A percentile compares a stretch with the other conserved stretches of the same genome.
Conservation (phyloP, 2,329 filamentous ascomycete genomes). For the Fusarium heterosporum region DNA sequence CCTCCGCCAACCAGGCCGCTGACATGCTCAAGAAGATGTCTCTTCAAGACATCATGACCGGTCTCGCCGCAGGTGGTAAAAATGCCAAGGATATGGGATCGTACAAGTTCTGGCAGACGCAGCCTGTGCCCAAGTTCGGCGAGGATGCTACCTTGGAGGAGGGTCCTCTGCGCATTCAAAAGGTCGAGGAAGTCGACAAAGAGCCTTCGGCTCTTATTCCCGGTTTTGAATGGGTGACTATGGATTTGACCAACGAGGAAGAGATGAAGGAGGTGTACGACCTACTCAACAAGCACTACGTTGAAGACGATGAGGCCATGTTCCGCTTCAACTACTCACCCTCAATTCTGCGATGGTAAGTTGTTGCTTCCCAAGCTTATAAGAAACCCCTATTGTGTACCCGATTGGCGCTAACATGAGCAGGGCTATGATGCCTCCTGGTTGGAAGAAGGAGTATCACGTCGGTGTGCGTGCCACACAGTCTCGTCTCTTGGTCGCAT, state of each 20-base stretch:
- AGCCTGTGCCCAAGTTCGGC: conserved; percentile 90
- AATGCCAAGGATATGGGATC: conserved; percentile 96
- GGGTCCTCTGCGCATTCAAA: conserved; percentile 85
- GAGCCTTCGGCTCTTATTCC: conserved; percentile 79
- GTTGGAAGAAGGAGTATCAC: conserved; percentile 95
- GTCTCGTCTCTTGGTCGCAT: conserved; percentile 90
- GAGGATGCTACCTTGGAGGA: conserved; percentile 71
- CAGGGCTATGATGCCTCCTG: conserved; percentile 93
- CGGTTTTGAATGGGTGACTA: conserved; percentile 93
- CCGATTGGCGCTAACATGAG: conserved; percentile 14
- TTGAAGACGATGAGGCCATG: conserved; percentile 96
- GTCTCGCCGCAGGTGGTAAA: conserved; percentile 81
- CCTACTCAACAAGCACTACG: conserved; percentile 91
- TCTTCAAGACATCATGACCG: conserved; percentile 78
- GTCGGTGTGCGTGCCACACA: conserved; percentile 88
- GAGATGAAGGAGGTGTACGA: conserved; percentile 93
- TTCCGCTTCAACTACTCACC: conserved; percentile 97
- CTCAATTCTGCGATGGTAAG: conserved; percentile 88
- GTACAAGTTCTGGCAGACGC: conserved; percentile 99
- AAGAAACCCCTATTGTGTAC: neutral
- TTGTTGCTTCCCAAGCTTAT: conserved; percentile 6
- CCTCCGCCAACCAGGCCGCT: conserved; percentile 58
- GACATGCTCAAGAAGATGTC: conserved; percentile 71
- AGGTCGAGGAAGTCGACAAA: conserved; percentile 81
- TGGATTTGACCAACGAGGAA: conserved; percentile 82